Evolutionary conservation across 2,329 filamentous ascomycete genomes (phyloP).

Genomic region (Lachnellula willkommii): DNA sequence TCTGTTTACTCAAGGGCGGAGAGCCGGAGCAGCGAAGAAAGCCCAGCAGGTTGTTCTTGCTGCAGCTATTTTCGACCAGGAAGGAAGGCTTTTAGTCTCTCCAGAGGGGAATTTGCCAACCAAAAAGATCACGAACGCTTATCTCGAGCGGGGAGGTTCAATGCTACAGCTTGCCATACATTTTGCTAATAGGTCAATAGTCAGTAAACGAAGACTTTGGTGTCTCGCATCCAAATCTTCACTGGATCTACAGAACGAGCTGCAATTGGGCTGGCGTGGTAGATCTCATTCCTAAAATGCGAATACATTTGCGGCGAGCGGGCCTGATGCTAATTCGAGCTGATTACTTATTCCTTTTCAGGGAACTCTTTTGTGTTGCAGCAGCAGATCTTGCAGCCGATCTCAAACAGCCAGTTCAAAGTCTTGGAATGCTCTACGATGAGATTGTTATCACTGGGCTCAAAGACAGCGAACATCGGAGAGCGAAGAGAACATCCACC

Average conservation of each 20-base stretch:
- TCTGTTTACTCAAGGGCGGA: conserved; percentile 41
- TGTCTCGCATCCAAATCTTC: conserved; percentile 71
- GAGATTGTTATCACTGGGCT: conserved; percentile 65
- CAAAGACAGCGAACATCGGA: conserved; percentile 8
- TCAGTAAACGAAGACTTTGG: conserved; percentile 70
- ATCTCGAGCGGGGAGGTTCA: conserved; percentile 55
- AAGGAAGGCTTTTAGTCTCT: conserved; percentile 63
- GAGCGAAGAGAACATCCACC: conserved; percentile 5
- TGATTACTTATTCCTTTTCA: conserved; percentile 71
- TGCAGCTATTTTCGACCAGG: conserved; percentile 60
- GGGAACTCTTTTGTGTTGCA: conserved; percentile 77
- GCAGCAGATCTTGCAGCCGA: conserved; percentile 67
- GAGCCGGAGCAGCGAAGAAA: conserved; percentile 29
- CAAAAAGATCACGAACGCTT: conserved; percentile 73
- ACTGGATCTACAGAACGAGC: conserved; percentile 81
- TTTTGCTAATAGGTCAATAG: conserved; percentile 18
- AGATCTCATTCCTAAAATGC: conserved; percentile 67
- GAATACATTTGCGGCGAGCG: conserved; percentile 57
- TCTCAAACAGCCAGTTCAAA: conserved; percentile 56
- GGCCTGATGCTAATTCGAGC: conserved; percentile 29
- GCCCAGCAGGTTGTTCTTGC: conserved; percentile 51
- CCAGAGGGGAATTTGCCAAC: conserved; percentile 64
- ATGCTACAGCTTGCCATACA: not conserved
- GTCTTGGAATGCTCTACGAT: conserved; percentile 68
- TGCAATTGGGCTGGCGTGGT: conserved; percentile 68